Conservation (phyloP, 495 filamentous ascomycete genomes). For the Penicillium nucicola region DNA sequence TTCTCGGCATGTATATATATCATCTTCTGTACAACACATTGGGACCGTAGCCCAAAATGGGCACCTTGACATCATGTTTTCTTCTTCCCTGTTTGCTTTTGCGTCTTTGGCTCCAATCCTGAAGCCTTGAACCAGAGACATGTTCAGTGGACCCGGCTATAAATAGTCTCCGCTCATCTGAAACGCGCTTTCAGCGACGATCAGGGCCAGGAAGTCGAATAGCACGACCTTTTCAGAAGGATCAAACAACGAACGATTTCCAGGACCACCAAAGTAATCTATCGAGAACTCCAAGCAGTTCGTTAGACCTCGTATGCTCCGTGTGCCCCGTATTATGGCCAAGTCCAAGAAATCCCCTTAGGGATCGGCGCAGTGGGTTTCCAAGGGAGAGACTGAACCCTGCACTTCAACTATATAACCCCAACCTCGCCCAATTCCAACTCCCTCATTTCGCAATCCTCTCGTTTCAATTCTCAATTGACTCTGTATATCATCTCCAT, state of each 20-base stretch:
- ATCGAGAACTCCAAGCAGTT: background rate
- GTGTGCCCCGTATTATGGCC: too few relatives aligned
- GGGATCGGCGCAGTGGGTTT: too few relatives aligned
- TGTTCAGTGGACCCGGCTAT: background rate
- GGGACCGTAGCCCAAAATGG: background rate
- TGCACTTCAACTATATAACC: too few relatives aligned
- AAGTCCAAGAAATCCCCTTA: background rate
- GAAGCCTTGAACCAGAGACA: background rate
- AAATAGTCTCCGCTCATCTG: background rate
- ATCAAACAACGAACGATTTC: background rate
- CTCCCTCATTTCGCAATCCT: too few relatives aligned
- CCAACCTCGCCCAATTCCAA: too few relatives aligned
- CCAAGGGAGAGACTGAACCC: too few relatives aligned
- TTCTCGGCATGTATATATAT: constrained; percentile 1
- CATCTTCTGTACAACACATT: background rate
- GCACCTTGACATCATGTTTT: background rate
- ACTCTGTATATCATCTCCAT: background rate
- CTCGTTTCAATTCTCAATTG: too few relatives aligned
- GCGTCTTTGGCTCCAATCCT: background rate
- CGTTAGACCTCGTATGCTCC: background rate
- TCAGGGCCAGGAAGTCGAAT: background rate
- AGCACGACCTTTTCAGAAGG: background rate
- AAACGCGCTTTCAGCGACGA: constrained; percentile 1
- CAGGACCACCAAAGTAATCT: background rate
- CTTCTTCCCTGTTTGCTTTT: background rate